Evolutionary conservation across 495 filamentous ascomycete genomes (phyloP), one percentile per base, ranked within the genome.

Genomic region (Penicillium paxilli): DNA sequence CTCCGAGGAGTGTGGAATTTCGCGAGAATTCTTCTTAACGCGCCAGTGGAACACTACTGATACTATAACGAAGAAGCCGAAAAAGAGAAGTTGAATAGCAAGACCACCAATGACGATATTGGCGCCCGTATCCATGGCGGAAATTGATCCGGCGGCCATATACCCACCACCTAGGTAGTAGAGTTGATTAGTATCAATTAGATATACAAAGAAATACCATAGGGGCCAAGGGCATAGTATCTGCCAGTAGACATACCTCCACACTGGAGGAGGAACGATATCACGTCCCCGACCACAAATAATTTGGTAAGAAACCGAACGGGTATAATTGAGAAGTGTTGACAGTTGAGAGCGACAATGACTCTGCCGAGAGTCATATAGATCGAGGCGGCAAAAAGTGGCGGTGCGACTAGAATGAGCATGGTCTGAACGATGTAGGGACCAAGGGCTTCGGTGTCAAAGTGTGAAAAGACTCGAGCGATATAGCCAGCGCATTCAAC

Each of bases 321-420:
- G 0, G 50, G 52, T 14, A 60, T 45, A 10, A 59, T 40, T 16
- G 58, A 67, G n/a, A 33, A 23, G 3, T 42, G 10, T 25, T 79
- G 76, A 12, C 68, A 78, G 16, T 74, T 59, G 0, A 78, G 66
- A 21, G 64, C 54, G 6, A 59, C 57, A 30, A 82, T 75, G 16
- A 82, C 33, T 8, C 79, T 67, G 0, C 73, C 80, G 11, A 83
- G 77, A n/a, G 75, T 69, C 79, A 83, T 83, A 66, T 82, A 83
- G 24, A 83, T 78, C 0, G 80, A 81, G 5, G 80, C 80, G 2
- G 80, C 77, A 49, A 74, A 75, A 16, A 81, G 58, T 1, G 74
- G 77, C n/a, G 55, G 57, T 1, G 70, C 66, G 28, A 73, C 54
- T 20, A 63, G 59, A 25, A 71, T 62, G 24, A 73, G 58, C 44